phyloP scores from a whole-genome alignment of 495 filamentous ascomycete genomes.

The Xylaria cubensis region DNA sequence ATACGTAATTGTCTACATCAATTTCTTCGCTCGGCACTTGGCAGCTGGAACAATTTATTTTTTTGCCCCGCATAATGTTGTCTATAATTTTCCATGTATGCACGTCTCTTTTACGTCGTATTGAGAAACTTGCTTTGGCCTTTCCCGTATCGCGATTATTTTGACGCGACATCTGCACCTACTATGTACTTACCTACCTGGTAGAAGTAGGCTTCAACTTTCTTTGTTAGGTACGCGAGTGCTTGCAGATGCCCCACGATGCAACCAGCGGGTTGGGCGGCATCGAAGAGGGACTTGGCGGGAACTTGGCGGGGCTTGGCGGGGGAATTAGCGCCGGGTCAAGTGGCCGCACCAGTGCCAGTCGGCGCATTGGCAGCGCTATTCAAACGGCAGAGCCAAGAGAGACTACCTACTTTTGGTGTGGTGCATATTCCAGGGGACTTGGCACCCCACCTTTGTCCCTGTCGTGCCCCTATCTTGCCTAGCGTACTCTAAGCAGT shows the following conservation, averaged over 20 bases:
- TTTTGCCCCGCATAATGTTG: neutral
- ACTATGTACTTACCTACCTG: no score
- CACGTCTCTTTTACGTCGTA: neutral
- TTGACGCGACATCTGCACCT: neutral
- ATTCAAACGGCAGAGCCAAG: neutral
- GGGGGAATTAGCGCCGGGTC: neutral
- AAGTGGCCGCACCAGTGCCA: conserved; percentile 2
- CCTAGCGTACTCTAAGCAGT: neutral
- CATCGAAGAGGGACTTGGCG: conserved; percentile 11
- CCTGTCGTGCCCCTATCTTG: neutral
- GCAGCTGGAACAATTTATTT: conserved; percentile 1
- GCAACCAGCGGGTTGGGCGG: conserved; percentile 5
- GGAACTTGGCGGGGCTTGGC: conserved; percentile 7
- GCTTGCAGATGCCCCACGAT: neutral
- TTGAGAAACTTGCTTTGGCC: neutral
- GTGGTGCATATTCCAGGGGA: neutral
- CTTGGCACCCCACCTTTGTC: neutral
- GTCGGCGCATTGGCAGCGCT: neutral
- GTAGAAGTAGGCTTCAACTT: neutral
- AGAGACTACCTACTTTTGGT: neutral
- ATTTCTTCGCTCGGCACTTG: neutral
- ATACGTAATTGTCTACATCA: neutral
- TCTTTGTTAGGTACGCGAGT: neutral
- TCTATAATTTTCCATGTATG: neutral
- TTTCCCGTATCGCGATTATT: neutral